Percentiles rank a stretch among this genome's conserved stretches.
Conservation (phyloP, 1,139 yeast species). For the Saccharomycopsis hybrid region DNA sequence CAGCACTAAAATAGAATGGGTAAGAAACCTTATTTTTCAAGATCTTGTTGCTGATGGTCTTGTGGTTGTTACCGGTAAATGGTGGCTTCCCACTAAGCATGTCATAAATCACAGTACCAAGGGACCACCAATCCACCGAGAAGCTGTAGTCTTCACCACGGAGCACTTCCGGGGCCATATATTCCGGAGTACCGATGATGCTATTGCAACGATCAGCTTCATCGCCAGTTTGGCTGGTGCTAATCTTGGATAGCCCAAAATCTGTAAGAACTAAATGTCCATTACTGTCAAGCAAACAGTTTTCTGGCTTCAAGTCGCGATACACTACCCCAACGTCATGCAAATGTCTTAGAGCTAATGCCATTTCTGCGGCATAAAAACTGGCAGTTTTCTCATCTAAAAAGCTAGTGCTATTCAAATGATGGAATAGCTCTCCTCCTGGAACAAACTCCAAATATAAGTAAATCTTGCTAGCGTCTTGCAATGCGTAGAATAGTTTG, state of each 20-base stretch:
- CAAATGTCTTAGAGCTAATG: slow-evolving; percentile 72
- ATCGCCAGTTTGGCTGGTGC: slow-evolving; percentile 26
- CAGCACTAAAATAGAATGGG: slow-evolving; percentile 77
- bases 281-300: slow-evolving; percentile 70
- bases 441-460: slow-evolving; percentile 79
- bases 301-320: slow-evolving; percentile 90
- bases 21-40: slow-evolving; percentile 61
- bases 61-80: slow-evolving; percentile 83
- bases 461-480: slow-evolving; percentile 75
- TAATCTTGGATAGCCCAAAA: slow-evolving; percentile 54
- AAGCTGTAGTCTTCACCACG: slow-evolving; percentile 81
- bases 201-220: slow-evolving; percentile 52
- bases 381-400: slow-evolving; percentile 66
- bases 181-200: slow-evolving; percentile 90
- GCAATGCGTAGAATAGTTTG: slow-evolving; percentile 81
- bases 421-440: slow-evolving; percentile 90
- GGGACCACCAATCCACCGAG: slow-evolving; percentile 95
- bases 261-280: slow-evolving; percentile 88
- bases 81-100: slow-evolving; percentile 91
- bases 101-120: slow-evolving; percentile 86
- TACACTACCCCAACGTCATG: slow-evolving; percentile 83
- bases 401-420: slow-evolving; percentile 47
- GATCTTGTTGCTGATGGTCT: slow-evolving; percentile 75
- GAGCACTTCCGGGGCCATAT: slow-evolving; percentile 93
- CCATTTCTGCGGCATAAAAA: slow-evolving; percentile 81